phyloP scores from a whole-genome alignment of 1,139 yeast genomes.

The Kodamaea arcana region DNA sequence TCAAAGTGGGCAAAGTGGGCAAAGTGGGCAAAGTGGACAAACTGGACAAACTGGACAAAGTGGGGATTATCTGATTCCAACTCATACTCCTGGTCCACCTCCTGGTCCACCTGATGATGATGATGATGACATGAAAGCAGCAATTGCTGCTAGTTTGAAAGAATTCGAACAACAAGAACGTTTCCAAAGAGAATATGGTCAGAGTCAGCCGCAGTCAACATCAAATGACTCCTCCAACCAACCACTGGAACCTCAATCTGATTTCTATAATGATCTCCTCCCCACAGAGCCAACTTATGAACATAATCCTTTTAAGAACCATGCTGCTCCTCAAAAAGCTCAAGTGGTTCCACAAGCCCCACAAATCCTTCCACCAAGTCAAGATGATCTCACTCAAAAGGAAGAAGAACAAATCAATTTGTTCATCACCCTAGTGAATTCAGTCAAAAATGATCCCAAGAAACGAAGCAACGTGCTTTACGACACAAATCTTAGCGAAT shows the following conservation, averaged over 20 bases:
- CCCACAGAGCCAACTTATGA: slow-evolving; percentile 12
- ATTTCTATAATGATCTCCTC: slow-evolving; percentile 28
- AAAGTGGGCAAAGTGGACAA: no score
- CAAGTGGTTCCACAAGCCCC: slow-evolving; percentile 3
- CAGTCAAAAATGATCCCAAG: slow-evolving; percentile 47
- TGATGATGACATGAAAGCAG: slow-evolving; percentile 87
- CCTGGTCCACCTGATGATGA: slow-evolving; percentile 44
- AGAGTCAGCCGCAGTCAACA: slow-evolving; percentile 12
- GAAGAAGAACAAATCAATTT: slow-evolving; percentile 69
- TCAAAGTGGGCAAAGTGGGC: no score
- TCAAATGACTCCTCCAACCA: slow-evolving; percentile 8
- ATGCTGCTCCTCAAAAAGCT: slow-evolving; percentile 9
- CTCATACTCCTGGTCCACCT: slow-evolving; percentile 7
- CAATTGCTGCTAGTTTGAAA: slow-evolving; percentile 86
- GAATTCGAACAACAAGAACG: slow-evolving; percentile 47
- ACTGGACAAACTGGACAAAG: no score
- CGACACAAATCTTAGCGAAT: slow-evolving; percentile 58
- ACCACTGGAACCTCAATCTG: slow-evolving; percentile 18
- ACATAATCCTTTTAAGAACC: slow-evolving; percentile 6
- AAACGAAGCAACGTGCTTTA: slow-evolving; percentile 49
- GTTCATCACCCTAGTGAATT: slow-evolving; percentile 63
- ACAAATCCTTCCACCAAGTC: slow-evolving; percentile 5
- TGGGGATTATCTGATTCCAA: slow-evolving; percentile 5
- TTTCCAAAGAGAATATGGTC: slow-evolving; percentile 10
- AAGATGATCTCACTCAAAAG: slow-evolving; percentile 44